phyloP scores from a whole-genome alignment of 768 basidiomycete genomes.

The Mycena crocata region DNA sequence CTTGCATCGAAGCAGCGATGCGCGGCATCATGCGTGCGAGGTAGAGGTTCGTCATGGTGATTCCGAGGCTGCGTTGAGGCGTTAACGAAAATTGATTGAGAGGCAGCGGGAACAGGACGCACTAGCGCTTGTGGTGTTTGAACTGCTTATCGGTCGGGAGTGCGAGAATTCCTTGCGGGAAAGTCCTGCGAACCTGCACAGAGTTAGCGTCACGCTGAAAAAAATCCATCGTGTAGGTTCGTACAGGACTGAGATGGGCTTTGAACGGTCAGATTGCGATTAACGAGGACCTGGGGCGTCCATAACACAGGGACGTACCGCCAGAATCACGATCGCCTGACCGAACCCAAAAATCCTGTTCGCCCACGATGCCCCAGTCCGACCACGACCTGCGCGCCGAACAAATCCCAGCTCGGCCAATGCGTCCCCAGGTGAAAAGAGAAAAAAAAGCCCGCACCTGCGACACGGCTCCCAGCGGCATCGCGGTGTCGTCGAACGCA shows the following conservation, averaged over 20 bases:
- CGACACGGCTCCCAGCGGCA: conserved; percentile 16
- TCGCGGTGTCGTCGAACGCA: conserved; percentile 23
- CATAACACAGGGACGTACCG: neutral
- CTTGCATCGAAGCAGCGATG: conserved; percentile 7
- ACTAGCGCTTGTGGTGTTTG: conserved; percentile 23
- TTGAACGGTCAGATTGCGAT: conserved; percentile 17
- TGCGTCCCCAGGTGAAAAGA: no score
- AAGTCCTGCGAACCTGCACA: neutral
- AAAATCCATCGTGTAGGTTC: neutral
- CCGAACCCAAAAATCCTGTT: conserved; percentile 12
- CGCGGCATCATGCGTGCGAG: conserved; percentile 16
- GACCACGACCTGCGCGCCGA: neutral
- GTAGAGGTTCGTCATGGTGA: conserved; percentile 18
- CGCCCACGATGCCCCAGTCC: conserved; percentile 16
- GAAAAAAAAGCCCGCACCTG: conserved; percentile 2
- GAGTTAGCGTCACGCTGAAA: neutral
- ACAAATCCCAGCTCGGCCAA: neutral
- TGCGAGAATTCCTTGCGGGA: conserved; percentile 17
- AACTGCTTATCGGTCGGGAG: conserved; percentile 16
- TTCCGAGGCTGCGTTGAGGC: conserved; percentile 18
- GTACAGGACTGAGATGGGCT: conserved; percentile 1
- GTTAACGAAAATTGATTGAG: no score
- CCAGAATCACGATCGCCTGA: conserved; percentile 14
- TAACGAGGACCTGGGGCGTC: conserved; percentile 15
- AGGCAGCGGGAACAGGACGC: no score